These are phyloP conservation scores for Ustilago sp. DNA, from an alignment of 1,284 basidiomycete genomes.

Conservation along the genomic window DNA sequence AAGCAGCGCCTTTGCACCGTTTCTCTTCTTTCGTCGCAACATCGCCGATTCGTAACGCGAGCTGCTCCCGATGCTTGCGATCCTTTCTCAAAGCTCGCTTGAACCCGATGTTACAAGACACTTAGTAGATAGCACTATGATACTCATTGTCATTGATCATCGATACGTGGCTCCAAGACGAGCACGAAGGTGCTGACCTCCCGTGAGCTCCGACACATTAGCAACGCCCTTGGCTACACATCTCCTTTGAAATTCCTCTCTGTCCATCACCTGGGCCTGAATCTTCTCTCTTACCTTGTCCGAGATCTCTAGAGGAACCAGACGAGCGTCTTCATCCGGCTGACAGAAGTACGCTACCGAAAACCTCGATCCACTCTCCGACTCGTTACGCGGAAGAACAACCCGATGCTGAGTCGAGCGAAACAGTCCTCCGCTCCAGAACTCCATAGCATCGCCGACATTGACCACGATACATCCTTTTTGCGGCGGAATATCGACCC, in stretches of 20 bases:
- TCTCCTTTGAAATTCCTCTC: slow-evolving; percentile 23
- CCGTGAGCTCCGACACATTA: slow-evolving; percentile 35
- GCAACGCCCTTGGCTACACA: slow-evolving; percentile 46
- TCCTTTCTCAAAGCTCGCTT: neutral
- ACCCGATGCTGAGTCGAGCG: slow-evolving; percentile 62
- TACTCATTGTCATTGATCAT: neutral
- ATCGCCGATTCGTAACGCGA: neutral
- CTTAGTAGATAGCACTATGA: neutral
- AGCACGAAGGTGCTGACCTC: slow-evolving; percentile 50
- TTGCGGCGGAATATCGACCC: slow-evolving; percentile 81
- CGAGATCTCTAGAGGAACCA: slow-evolving; percentile 39
- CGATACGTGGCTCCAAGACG: slow-evolving; percentile 35
- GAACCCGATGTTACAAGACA: neutral
- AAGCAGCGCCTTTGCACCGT: neutral
- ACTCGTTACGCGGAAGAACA: slow-evolving; percentile 45
- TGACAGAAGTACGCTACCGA: slow-evolving; percentile 63
- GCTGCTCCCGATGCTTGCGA: neutral
- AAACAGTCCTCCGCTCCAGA: slow-evolving; percentile 58
- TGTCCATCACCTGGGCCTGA: slow-evolving; percentile 26
- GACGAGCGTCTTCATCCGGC: slow-evolving; percentile 51
- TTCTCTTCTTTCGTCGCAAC: neutral
- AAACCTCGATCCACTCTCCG: slow-evolving; percentile 48
- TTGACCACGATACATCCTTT: slow-evolving; percentile 85
- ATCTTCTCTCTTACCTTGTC: slow-evolving; percentile 15
- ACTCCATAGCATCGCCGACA: slow-evolving; percentile 79